phyloP scores from a whole-genome alignment of 1,284 basidiomycete species.

The Pulveroboletus sp. region DNA sequence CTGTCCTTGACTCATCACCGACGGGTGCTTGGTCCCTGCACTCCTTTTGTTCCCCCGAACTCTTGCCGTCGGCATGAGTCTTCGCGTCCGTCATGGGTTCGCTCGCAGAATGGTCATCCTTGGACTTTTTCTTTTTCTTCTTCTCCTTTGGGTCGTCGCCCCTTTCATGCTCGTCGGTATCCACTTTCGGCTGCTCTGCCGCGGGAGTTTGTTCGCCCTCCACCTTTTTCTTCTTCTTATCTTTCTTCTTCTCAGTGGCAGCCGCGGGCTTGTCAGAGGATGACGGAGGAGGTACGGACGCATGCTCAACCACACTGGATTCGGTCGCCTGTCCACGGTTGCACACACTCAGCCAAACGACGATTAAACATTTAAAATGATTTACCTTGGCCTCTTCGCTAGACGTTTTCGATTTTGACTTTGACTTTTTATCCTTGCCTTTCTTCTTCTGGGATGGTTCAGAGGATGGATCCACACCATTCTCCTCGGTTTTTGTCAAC shows the following conservation, averaged over 20 bases:
- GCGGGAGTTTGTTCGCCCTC: neutral
- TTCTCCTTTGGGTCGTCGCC: constrained; percentile 28
- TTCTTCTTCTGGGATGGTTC: constrained; percentile 30
- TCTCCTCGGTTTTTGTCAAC: constrained; percentile 1
- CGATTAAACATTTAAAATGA: constrained; percentile 4
- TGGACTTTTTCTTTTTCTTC: constrained; percentile 23
- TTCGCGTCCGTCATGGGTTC: neutral
- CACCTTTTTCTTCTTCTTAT: constrained; percentile 32
- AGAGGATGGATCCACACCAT: neutral
- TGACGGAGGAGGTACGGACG: neutral
- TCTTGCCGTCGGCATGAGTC: neutral
- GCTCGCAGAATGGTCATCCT: neutral
- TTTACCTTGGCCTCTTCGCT: constrained; percentile 16
- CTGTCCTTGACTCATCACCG: neutral
- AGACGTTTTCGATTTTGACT: constrained; percentile 26
- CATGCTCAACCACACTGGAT: neutral
- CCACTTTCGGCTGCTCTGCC: neutral
- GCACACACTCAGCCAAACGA: constrained; percentile 10
- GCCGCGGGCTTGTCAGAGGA: constrained; percentile 1
- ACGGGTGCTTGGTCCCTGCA: neutral
- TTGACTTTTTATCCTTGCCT: constrained; percentile 32
- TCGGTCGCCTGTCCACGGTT: constrained; percentile 6
- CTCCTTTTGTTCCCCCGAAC: constrained; percentile 6
- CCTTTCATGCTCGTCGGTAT: constrained; percentile 11
- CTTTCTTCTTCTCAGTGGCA: constrained; percentile 35